A percentile compares a stretch with the other conserved stretches of the same genome.
phyloP scores from a whole-genome alignment of 441 rosid genomes.

The Rhodomyrtus psidioides region DNA sequence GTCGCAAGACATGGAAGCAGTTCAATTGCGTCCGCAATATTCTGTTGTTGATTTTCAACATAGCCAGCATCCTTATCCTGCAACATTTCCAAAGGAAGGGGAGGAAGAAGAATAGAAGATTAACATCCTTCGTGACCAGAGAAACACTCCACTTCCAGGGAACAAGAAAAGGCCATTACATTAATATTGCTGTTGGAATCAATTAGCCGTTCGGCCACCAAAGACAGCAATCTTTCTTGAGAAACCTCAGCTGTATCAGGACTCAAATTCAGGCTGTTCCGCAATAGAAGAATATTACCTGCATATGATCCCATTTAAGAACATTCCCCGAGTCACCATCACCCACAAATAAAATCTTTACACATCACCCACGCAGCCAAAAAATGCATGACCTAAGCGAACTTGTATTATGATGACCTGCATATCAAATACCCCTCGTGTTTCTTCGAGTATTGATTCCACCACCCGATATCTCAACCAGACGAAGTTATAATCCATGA shows the following conservation, averaged over 20 bases:
- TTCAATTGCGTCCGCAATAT: constrained; percentile 94
- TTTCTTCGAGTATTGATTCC: not conserved
- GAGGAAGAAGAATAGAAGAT: constrained; percentile 1
- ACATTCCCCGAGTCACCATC: not conserved
- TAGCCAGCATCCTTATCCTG: constrained; percentile 86
- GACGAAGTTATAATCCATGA: not conserved
- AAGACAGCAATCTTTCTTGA: constrained; percentile 81
- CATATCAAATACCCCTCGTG: not conserved
- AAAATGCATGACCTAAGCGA: not conserved
- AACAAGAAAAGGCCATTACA: constrained; percentile 30
- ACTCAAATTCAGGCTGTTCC: constrained; percentile 77
- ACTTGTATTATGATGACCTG: not conserved
- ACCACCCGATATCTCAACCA: not conserved
- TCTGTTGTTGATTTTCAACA: constrained; percentile 92
- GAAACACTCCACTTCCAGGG: not conserved
- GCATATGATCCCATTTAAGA: not conserved
- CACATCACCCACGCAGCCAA: not conserved
- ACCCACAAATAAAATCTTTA: not conserved
- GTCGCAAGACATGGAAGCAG: constrained; percentile 89
- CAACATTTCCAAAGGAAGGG: constrained; percentile 3
- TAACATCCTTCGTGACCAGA: not conserved
- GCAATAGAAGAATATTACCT: constrained; percentile 88
- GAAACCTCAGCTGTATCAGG: constrained; percentile 76
- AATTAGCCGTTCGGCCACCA: constrained; percentile 80
- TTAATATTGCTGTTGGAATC: constrained; percentile 92